These are phyloP conservation scores for Stentor roeselii DNA, from an alignment of 73 alveolate species.

Conservation along the genomic window DNA sequence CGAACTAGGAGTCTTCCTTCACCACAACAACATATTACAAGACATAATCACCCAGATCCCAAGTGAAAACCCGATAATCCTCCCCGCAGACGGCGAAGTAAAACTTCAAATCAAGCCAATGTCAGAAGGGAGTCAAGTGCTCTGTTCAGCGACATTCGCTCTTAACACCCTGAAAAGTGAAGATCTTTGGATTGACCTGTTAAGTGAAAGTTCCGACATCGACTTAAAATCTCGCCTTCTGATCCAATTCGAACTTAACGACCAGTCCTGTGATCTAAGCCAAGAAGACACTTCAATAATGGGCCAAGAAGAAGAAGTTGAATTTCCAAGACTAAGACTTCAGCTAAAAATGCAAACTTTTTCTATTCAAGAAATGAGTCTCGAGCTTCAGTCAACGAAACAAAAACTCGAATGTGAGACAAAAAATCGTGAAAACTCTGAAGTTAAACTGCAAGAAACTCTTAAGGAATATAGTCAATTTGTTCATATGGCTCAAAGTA, in stretches of 20 bases:
- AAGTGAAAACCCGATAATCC: not conserved
- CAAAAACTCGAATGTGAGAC: not conserved
- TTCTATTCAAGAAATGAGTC: not conserved
- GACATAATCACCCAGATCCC: not conserved
- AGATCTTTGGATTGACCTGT: not conserved
- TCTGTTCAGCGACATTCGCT: not conserved
- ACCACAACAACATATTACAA: not conserved
- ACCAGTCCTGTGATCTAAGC: not conserved
- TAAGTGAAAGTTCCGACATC: not conserved
- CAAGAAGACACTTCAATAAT: not conserved
- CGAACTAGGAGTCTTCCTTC: not conserved
- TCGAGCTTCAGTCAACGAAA: not conserved
- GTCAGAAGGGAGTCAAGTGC: not conserved
- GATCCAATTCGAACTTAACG: not conserved
- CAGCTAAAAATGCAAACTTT: not conserved
- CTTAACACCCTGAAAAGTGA: not conserved
- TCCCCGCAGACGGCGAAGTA: not conserved
- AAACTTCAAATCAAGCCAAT: no score
- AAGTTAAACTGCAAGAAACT: not conserved
- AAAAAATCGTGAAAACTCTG: not conserved
- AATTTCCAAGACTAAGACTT: not conserved
- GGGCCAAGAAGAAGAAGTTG: not conserved
- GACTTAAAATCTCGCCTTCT: not conserved
- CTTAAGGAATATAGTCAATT: not conserved
- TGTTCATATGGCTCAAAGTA: conserved; percentile 1